Percentiles rank a stretch among this genome's conserved stretches.
Evolutionary conservation across 2,329 filamentous ascomycete genomes (phyloP).

Genomic region (Diaporthe humulicola): DNA sequence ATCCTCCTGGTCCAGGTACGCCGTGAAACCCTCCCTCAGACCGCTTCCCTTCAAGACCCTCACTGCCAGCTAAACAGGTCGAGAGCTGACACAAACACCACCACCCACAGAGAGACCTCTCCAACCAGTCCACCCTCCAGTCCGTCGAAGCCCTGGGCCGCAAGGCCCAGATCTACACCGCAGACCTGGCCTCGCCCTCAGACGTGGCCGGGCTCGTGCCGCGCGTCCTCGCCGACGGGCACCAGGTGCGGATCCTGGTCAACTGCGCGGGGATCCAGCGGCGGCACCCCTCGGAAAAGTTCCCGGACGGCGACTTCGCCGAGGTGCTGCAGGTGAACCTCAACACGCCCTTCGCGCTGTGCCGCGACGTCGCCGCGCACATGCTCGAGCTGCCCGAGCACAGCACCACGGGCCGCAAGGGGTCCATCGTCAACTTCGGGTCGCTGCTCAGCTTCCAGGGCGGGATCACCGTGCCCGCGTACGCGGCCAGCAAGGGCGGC

Average conservation of each 20-base stretch:
- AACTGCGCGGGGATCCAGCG: constrained; percentile 91
- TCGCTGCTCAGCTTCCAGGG: constrained; percentile 88
- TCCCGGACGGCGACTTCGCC: constrained; percentile 83
- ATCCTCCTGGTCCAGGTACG: constrained; percentile 66
- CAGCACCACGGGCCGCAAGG: constrained; percentile 66
- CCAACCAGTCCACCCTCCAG: constrained; percentile 66
- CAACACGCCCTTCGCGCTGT: constrained; percentile 82
- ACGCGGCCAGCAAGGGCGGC: constrained; percentile 87
- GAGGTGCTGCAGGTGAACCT: constrained; percentile 91
- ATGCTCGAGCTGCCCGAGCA: constrained; percentile 73
- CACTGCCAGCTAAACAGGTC: neutral
- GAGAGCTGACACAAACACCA: neutral
- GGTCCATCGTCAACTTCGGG: constrained; percentile 87
- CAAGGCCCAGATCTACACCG: constrained; percentile 75
- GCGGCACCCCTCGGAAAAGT: constrained; percentile 80
- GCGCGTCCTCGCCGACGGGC: constrained; percentile 70
- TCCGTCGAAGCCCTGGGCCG: constrained; percentile 75
- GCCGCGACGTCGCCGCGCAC: constrained; percentile 82
- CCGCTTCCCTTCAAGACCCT: neutral
- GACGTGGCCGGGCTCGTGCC: constrained; percentile 74
- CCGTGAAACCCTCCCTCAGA: neutral
- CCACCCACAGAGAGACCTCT: constrained; percentile 49
- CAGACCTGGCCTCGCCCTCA: constrained; percentile 73
- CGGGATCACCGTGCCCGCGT: constrained; percentile 88
- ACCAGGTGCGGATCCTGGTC: constrained; percentile 81